These are phyloP conservation scores for Fistulifera pelliculosa DNA, from an alignment of 108 stramenopile genomes.

Conservation along the genomic window DNA sequence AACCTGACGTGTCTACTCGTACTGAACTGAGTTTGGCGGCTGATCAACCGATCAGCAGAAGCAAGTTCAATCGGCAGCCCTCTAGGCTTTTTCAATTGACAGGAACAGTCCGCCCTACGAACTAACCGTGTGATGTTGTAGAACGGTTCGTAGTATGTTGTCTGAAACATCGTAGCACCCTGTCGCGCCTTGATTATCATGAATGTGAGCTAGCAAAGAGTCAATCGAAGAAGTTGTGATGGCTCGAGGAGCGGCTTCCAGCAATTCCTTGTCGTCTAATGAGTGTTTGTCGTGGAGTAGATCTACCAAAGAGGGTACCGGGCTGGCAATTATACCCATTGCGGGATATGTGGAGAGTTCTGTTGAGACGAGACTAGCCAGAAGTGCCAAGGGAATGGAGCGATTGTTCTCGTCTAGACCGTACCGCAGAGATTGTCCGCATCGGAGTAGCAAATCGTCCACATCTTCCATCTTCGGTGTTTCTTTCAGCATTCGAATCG, in stretches of 20 bases:
- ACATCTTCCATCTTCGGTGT: neutral
- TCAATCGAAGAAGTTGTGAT: neutral
- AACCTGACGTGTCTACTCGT: no score
- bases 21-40: no score
- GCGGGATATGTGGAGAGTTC: slow-evolving; percentile 16
- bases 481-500: neutral
- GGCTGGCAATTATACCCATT: neutral
- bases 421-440: slow-evolving; percentile 14
- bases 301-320: neutral
- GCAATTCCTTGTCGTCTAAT: neutral
- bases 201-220: neutral
- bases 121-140: neutral
- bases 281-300: neutral
- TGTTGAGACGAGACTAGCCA: slow-evolving; percentile 43
- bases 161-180: neutral
- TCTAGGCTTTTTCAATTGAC: no score
- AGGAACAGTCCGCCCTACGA: no score
- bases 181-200: neutral
- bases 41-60: no score
- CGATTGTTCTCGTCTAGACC: slow-evolving; percentile 23
- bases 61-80: no score
- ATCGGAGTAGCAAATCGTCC: slow-evolving; percentile 8
- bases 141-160: neutral
- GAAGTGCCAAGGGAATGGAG: slow-evolving; percentile 43
- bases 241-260: neutral